These are phyloP conservation scores for Botryotinia globosa DNA, from an alignment of 2,329 filamentous ascomycete genomes.

Conservation along the genomic window DNA sequence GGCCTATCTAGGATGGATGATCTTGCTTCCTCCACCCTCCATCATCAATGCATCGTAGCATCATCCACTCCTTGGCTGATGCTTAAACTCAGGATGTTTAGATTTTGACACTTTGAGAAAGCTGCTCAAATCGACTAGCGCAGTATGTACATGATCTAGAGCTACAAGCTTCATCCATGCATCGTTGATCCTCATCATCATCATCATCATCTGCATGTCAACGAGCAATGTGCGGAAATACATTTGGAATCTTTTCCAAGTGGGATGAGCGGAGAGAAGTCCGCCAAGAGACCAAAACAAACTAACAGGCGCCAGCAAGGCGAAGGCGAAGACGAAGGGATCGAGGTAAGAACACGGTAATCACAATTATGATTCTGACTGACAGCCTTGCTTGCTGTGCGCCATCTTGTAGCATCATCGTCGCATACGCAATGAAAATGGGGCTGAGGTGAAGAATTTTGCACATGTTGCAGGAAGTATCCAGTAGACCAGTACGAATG, in stretches of 20 bases:
- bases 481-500: slow-evolving; percentile 4
- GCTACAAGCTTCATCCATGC: slow-evolving; percentile 18
- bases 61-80: slow-evolving; percentile 20
- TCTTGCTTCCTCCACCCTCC: slow-evolving; percentile 5
- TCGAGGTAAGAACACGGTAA: neutral
- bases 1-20: slow-evolving; percentile 10
- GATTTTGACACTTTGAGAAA: slow-evolving; percentile 16
- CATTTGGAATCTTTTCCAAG: slow-evolving; percentile 2
- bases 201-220: slow-evolving; percentile 17
- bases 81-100: slow-evolving; percentile 15
- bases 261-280: slow-evolving; percentile 14
- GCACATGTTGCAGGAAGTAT: slow-evolving; percentile 16
- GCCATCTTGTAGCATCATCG: slow-evolving; percentile 1
- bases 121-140: slow-evolving; percentile 4
- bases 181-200: slow-evolving; percentile 19
- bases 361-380: neutral
- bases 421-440: slow-evolving; percentile 17
- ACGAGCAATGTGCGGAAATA: slow-evolving; percentile 19
- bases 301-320: slow-evolving; percentile 12
- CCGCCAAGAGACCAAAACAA: neutral
- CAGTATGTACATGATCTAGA: slow-evolving; percentile 1
- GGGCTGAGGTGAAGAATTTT: slow-evolving; percentile 15
- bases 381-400: slow-evolving; percentile 10
- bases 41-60: slow-evolving; percentile 19
- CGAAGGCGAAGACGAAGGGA: neutral